These are phyloP conservation scores for Hypoxylon crocopeplum DNA, from an alignment of 495 filamentous ascomycete species.

Conservation along the genomic window DNA sequence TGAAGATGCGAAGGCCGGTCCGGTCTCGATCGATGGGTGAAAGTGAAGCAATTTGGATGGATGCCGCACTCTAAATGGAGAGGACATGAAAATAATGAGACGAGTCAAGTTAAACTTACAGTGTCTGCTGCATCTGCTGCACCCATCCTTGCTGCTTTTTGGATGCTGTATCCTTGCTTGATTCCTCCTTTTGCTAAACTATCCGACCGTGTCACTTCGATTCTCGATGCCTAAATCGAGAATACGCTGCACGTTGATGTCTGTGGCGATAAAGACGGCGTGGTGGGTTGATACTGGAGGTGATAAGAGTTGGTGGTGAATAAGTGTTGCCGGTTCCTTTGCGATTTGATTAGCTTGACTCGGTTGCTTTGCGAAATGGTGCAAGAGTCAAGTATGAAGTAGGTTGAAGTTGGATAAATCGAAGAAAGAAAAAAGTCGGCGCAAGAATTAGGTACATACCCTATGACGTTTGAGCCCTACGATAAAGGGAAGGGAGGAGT, in stretches of 20 bases:
- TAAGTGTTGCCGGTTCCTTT: background rate
- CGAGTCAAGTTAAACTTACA: constrained; percentile 61
- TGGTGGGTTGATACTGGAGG: constrained; percentile 10
- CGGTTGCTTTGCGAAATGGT: constrained; percentile 7
- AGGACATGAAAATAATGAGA: constrained; percentile 31
- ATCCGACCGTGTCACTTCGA: constrained; percentile 7
- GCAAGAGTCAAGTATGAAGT: constrained; percentile 4
- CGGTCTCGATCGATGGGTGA: constrained; percentile 16
- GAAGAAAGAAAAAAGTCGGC: constrained; percentile 7
- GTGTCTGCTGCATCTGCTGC: constrained; percentile 35
- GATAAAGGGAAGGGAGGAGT: constrained; percentile 13
- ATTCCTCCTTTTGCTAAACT: constrained; percentile 12
- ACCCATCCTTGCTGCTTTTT: constrained; percentile 19
- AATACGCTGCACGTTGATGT: constrained; percentile 20
- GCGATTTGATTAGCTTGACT: constrained; percentile 16
- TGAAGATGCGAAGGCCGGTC: constrained; percentile 3
- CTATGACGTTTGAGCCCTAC: constrained; percentile 34
- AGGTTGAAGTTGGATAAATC: constrained; percentile 24
- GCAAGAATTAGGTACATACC: background rate
- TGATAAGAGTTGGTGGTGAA: background rate
- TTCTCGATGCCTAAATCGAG: constrained; percentile 22
- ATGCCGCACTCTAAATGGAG: constrained; percentile 2
- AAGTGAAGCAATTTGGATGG: constrained; percentile 9
- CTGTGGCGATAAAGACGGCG: constrained; percentile 19
- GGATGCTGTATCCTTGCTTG: constrained; percentile 8